Evolutionary conservation across 2,329 filamentous ascomycete genomes (phyloP), one percentile per base, ranked within the genome.

Genomic region (Fusarium sp.): DNA sequence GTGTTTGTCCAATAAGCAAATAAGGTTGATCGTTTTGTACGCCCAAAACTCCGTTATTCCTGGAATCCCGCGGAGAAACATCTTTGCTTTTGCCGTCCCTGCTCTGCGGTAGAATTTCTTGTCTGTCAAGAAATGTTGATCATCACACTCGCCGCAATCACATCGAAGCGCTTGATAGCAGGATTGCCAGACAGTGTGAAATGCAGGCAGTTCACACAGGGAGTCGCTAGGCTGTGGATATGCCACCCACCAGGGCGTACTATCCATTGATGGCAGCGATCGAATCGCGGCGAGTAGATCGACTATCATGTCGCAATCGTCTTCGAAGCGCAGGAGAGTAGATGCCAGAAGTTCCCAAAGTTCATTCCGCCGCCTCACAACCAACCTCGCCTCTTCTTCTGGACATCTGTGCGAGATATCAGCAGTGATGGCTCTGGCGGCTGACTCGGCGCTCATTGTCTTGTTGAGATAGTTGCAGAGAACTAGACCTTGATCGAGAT

Each of bases 401-500:
- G 28, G 15, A 10, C 9, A 1, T 12, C 0, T 5, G n/a, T n/a
- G 0, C 36, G 17, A 6, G 30, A 1, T 17, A 4, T 22, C 10
- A 6, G 38, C 30, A 9, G 63, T 70, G 7, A 73, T 53, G 4
- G 53, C 32, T 5, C 28, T 9, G 10, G 70, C 65, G 11, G 69
- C 56, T 4, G 51, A n/a, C 8, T 56, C 22, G 6, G 12, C 5
- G 6, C 17, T 42, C 3, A 63, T 38, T 0, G 22, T 35, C 5
- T 28, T 38, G 12, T 70, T 53, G 13, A 73, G 66, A n/a, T 73
- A 73, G n/a, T 56, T 36, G 9, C 7, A 36, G 3, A 73, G 28
- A 3, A 28, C 20, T 14, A 73, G 32, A 3, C 47, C 54, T 41
- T 73, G 60, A 5, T 73, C 70, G 6, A 69, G 55, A 11, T 59